phyloP scores from a whole-genome alignment of 495 filamentous ascomycete genomes.

The Ramalina intermedia region DNA sequence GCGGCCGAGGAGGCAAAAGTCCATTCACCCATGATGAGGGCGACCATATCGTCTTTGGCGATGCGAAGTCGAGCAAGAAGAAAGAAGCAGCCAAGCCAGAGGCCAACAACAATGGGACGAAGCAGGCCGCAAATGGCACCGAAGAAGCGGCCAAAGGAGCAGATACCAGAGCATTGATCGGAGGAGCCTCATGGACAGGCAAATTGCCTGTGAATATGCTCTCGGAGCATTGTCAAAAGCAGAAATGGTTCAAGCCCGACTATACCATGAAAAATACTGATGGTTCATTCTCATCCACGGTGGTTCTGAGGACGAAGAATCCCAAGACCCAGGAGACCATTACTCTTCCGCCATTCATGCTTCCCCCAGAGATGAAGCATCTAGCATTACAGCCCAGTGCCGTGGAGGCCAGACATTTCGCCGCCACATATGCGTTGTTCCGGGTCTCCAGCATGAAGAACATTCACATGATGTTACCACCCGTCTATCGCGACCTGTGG shows the following conservation, averaged over 20 bases:
- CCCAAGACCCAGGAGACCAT: conserved; percentile 67
- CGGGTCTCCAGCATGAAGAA: conserved; percentile 90
- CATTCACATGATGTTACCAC: conserved; percentile 86
- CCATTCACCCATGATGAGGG: conserved; percentile 25
- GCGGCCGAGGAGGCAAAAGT: conserved; percentile 9
- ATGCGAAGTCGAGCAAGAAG: conserved; percentile 41
- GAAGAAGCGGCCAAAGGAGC: conserved; percentile 57
- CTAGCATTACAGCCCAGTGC: conserved; percentile 55
- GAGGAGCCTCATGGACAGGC: conserved; percentile 91
- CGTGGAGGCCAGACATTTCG: conserved; percentile 83
- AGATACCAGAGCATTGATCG: conserved; percentile 75
- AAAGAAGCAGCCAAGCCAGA: conserved; percentile 8
- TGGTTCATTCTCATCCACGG: conserved; percentile 61
- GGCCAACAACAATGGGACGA: conserved; percentile 31
- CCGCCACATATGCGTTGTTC: conserved; percentile 79
- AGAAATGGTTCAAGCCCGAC: conserved; percentile 88
- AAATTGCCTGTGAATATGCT: conserved; percentile 89
- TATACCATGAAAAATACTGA: conserved; percentile 54
- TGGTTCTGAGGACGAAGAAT: conserved; percentile 64
- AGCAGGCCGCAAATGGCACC: conserved; percentile 21
- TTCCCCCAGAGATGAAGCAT: conserved; percentile 59
- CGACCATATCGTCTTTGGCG: conserved; percentile 55
- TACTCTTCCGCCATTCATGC: conserved; percentile 61
- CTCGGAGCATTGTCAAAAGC: conserved; percentile 86
- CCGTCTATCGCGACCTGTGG: conserved; percentile 75